These are phyloP conservation scores for Cytospora chrysosperma DNA, from an alignment of 2,329 filamentous ascomycete species.

Conservation along the genomic window DNA sequence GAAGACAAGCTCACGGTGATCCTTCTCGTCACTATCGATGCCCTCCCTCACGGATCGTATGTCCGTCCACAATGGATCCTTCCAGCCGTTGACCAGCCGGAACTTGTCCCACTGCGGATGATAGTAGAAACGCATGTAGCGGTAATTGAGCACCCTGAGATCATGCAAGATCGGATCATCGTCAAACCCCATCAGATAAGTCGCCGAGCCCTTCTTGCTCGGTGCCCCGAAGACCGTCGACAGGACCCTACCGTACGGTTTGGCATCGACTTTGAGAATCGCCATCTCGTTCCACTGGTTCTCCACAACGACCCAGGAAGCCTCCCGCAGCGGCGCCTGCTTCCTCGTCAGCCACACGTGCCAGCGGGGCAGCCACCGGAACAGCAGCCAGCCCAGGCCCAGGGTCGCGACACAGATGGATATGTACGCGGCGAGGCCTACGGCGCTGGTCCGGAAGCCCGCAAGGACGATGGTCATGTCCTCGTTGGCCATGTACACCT, in stretches of 20 bases:
- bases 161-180: conserved; percentile 74
- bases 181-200: conserved; percentile 60
- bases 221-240: conserved; percentile 66
- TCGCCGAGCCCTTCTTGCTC: conserved; percentile 51
- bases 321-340: conserved; percentile 66
- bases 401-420: conserved; percentile 68
- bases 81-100: conserved; percentile 83
- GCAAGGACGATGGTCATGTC: conserved; percentile 92
- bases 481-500: conserved; percentile 89
- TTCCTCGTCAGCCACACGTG: conserved; percentile 73
- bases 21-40: conserved; percentile 85
- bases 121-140: conserved; percentile 91
- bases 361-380: conserved; percentile 90
- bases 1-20: conserved; percentile 80
- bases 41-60: conserved; percentile 73
- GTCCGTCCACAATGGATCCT: conserved; percentile 85
- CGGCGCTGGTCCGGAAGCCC: conserved; percentile 76
- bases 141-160: conserved; percentile 81
- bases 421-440: conserved; percentile 69
- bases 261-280: conserved; percentile 65
- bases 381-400: conserved; percentile 78
- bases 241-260: conserved; percentile 53
- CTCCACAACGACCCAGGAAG: conserved; percentile 89
- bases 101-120: conserved; percentile 90
- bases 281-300: conserved; percentile 96